Percentiles rank a stretch among this genome's conserved stretches.
Conservation (phyloP, 148 eudicot species). For the Beta vulgaris region DNA sequence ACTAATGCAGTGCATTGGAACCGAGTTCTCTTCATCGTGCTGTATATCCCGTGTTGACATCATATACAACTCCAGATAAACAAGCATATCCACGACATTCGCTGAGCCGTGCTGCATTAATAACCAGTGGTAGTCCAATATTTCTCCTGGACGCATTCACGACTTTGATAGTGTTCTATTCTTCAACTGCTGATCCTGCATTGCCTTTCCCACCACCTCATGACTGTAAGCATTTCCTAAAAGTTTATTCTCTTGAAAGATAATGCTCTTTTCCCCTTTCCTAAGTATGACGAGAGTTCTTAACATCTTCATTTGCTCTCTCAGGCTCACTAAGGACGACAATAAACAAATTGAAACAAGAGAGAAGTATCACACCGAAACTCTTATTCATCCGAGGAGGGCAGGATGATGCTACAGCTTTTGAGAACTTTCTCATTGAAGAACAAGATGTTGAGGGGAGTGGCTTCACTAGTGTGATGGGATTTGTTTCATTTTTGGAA, state of each 20-base stretch:
- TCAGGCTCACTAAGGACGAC: conserved; percentile 71
- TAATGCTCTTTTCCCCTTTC: not conserved
- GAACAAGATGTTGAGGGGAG: conserved; percentile 93
- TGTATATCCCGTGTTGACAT: conserved; percentile 78
- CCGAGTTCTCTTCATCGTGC: conserved; percentile 93
- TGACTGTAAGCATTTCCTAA: conserved; percentile 64
- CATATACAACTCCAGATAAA: conserved; percentile 75
- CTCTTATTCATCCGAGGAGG: conserved; percentile 84
- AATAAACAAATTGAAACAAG: conserved; percentile 90
- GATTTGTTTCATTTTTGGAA: conserved; percentile 94
- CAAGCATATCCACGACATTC: conserved; percentile 99
- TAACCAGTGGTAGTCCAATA: conserved; percentile 95
- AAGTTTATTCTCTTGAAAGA: conserved; percentile 2
- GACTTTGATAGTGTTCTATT: conserved; percentile 82
- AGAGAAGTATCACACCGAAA: conserved; percentile 88
- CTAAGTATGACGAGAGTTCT: not conserved
- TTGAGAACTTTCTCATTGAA: conserved; percentile 91
- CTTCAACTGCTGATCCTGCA: conserved; percentile 83
- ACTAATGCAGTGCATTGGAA: conserved; percentile 88
- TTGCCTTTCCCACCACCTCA: conserved; percentile 97
- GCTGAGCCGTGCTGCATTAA: conserved; percentile 90
- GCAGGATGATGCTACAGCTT: conserved; percentile 78
- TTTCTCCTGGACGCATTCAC: conserved; percentile 94
- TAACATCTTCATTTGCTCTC: conserved; percentile 7
- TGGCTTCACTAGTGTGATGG: conserved; percentile 81